Conservation (phyloP, 768 basidiomycete genomes). For the Flagelloscypha sp. region DNA sequence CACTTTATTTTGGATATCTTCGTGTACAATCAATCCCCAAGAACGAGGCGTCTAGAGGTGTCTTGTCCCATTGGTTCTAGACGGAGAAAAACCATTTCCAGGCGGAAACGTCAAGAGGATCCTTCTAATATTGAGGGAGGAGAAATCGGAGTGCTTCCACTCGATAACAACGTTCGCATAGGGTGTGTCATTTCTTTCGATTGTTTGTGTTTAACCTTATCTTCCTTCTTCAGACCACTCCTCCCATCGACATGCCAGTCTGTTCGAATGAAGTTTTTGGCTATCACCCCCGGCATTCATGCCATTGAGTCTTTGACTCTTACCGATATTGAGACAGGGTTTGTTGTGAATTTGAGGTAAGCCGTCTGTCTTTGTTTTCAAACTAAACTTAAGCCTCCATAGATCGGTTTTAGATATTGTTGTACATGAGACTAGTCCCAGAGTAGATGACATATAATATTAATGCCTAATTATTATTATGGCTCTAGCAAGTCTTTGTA, state of each 20-base stretch:
- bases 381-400: constrained; percentile 1
- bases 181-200: constrained; percentile 45
- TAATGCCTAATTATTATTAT: too few relatives aligned
- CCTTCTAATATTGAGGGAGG: constrained; percentile 14
- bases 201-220: constrained; percentile 5
- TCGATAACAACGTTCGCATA: constrained; percentile 72
- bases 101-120: constrained; percentile 16
- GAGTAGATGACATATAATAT: too few relatives aligned
- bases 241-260: constrained; percentile 79
- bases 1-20: constrained; percentile 80
- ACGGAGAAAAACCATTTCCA: constrained; percentile 32
- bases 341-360: constrained; percentile 66
- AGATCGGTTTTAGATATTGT: constrained; percentile 74
- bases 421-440: constrained; percentile 55
- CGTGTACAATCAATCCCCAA: constrained; percentile 73
- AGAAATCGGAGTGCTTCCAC: constrained; percentile 57
- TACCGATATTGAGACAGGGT: constrained; percentile 68
- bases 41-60: constrained; percentile 73
- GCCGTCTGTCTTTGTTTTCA: constrained; percentile 10
- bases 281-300: constrained; percentile 73
- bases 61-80: constrained; percentile 52
- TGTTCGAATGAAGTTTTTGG: constrained; percentile 79
- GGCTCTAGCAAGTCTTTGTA: too few relatives aligned
- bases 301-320: constrained; percentile 63
- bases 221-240: constrained; percentile 47